A percentile compares a stretch with the other conserved stretches of the same genome.
These are phyloP conservation scores for Dryas octopetala DNA, from an alignment of 306 rosid genomes.

Conservation along the genomic window DNA sequence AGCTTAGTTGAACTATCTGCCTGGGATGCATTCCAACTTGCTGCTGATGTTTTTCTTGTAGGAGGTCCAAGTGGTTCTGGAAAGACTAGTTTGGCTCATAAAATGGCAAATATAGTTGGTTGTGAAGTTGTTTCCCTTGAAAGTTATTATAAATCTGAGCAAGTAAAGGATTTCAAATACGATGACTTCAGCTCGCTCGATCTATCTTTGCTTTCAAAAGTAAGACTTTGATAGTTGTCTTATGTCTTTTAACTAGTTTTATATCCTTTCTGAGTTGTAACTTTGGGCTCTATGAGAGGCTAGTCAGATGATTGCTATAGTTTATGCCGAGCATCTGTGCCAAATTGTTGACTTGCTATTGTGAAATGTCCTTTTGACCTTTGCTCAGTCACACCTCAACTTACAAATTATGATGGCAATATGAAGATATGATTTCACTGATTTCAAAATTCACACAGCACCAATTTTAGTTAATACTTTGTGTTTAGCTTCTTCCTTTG, in stretches of 20 bases:
- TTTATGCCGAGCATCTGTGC: neutral
- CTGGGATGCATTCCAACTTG: slow-evolving; percentile 4
- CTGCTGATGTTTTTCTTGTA: slow-evolving; percentile 41
- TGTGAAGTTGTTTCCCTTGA: slow-evolving; percentile 95
- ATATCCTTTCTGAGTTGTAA: neutral
- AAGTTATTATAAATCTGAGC: slow-evolving; percentile 81
- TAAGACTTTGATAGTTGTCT: slow-evolving; percentile 26
- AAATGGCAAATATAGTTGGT: slow-evolving; percentile 98
- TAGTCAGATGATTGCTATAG: neutral
- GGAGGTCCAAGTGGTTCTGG: slow-evolving; percentile 99
- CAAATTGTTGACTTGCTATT: neutral
- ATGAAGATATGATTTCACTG: slow-evolving; percentile 7
- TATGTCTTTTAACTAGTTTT: neutral
- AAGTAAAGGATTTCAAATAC: slow-evolving; percentile 86
- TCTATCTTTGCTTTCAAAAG: slow-evolving; percentile 85
- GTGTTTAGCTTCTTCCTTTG: neutral
- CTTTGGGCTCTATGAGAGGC: neutral
- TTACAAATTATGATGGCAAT: neutral
- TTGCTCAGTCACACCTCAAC: neutral
- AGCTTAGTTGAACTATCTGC: neutral
- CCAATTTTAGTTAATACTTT: neutral
- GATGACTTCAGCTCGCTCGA: slow-evolving; percentile 89
- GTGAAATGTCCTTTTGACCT: neutral
- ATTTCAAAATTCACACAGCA: neutral
- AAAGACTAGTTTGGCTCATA: slow-evolving; percentile 99